Conservation (phyloP, 805 yeast species). For the Ogataea philodendri region DNA sequence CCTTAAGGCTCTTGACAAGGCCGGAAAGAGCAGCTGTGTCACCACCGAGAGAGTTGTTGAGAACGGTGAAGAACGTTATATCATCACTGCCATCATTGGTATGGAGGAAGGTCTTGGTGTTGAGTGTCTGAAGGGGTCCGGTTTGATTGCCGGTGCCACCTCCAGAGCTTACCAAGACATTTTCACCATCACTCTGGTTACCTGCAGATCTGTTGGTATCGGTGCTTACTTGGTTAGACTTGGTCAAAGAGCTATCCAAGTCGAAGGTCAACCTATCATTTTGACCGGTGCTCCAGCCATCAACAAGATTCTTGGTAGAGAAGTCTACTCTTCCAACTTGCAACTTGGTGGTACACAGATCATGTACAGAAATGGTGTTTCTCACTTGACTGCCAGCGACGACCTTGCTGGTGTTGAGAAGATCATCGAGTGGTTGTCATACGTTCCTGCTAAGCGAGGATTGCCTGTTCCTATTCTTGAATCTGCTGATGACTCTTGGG, state of each 20-base stretch:
- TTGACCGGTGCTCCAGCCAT: slow-evolving; percentile 99
- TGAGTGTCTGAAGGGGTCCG: slow-evolving; percentile 97
- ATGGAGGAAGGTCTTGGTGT: slow-evolving; percentile 97
- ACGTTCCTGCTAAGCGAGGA: slow-evolving; percentile 86
- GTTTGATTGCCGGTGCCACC: slow-evolving; percentile 98
- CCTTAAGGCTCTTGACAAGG: slow-evolving; percentile 50
- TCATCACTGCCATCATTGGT: slow-evolving; percentile 85
- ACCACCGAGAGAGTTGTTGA: slow-evolving; percentile 78
- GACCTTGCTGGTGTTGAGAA: slow-evolving; percentile 95
- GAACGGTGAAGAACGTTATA: slow-evolving; percentile 76
- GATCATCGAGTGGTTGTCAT: slow-evolving; percentile 94
- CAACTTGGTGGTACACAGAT: slow-evolving; percentile 99
- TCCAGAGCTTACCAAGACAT: slow-evolving; percentile 97
- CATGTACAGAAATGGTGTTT: slow-evolving; percentile 97
- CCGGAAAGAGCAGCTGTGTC: slow-evolving; percentile 61
- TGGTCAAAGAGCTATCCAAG: slow-evolving; percentile 98
- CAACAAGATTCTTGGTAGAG: slow-evolving; percentile 93
- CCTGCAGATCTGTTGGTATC: slow-evolving; percentile 99
- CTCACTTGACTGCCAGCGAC: slow-evolving; percentile 95
- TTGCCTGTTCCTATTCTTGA: slow-evolving; percentile 88
- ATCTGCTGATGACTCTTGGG: slow-evolving; percentile 78
- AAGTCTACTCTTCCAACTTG: slow-evolving; percentile 93
- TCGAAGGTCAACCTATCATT: slow-evolving; percentile 97
- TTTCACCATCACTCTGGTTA: slow-evolving; percentile 95
- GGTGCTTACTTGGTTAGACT: slow-evolving; percentile 98